A percentile compares a stretch with the other conserved stretches of the same genome.
Conservation (phyloP, 768 basidiomycete species). For the Mycena crocata region DNA sequence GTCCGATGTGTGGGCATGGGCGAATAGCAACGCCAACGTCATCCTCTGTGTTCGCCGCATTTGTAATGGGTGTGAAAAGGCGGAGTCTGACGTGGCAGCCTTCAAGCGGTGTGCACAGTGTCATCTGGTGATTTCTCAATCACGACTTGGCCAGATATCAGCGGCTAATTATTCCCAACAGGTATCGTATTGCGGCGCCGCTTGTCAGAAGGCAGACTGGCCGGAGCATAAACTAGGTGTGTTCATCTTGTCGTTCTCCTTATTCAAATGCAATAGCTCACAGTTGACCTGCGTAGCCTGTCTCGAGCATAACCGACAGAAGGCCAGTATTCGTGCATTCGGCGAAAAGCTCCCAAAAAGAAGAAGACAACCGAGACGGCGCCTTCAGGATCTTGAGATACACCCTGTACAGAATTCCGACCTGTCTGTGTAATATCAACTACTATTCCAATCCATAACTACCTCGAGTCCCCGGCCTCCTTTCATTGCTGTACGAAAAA, state of each 20-base stretch:
- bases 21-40: background rate
- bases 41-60: background rate
- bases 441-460: too few species aligned
- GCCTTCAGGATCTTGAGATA: too few species aligned
- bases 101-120: conserved; percentile 12
- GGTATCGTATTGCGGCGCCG: background rate
- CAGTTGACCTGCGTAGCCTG: too few species aligned
- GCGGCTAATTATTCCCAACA: background rate
- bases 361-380: background rate
- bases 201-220: conserved; percentile 7
- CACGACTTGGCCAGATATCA: background rate
- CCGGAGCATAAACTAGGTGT: background rate
- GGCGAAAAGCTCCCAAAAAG: background rate
- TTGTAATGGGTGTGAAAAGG: conserved; percentile 1
- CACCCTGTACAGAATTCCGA: too few species aligned
- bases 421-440: too few species aligned
- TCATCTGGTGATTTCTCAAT: background rate
- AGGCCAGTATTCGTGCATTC: conserved; percentile 1
- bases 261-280: background rate
- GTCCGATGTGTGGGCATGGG: conserved; percentile 5
- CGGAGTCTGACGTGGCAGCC: conserved; percentile 3
- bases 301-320: background rate
- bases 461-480: too few species aligned
- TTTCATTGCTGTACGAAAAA: too few species aligned
- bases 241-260: background rate